A percentile compares a stretch with the other conserved stretches of the same genome.
Conservation (phyloP, 1,139 yeast genomes). For the Lodderomyces parapsilosis region DNA sequence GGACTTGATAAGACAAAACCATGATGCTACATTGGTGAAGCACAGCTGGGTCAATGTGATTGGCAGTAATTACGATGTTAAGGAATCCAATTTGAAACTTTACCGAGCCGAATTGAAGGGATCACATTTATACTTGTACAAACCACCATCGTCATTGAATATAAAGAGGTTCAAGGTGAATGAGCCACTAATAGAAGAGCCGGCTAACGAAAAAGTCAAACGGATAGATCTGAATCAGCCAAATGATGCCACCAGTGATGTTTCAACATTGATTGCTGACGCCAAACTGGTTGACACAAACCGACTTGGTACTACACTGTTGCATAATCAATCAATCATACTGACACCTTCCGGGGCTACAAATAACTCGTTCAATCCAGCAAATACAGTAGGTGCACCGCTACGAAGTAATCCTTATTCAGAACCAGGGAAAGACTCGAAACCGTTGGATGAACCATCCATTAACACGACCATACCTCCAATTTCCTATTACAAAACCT, state of each 20-base stretch:
- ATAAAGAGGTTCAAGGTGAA: constrained; percentile 42
- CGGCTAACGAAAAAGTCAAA: neutral
- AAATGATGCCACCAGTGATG: neutral
- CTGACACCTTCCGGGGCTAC: constrained; percentile 3
- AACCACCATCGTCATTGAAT: constrained; percentile 48
- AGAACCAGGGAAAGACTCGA: neutral
- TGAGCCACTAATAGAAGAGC: constrained; percentile 1
- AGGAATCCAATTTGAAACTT: constrained; percentile 42
- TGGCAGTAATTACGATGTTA: constrained; percentile 26
- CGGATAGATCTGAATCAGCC: neutral
- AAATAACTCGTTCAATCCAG: neutral
- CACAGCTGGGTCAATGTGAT: constrained; percentile 47
- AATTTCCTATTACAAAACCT: constrained; percentile 30
- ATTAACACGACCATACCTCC: constrained; percentile 16
- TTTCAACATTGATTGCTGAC: constrained; percentile 1
- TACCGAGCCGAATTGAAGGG: constrained; percentile 68
- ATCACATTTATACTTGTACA: constrained; percentile 55
- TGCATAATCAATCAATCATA: neutral
- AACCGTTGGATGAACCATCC: neutral
- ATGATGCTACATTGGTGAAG: constrained; percentile 31
- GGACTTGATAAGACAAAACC: constrained; percentile 32
- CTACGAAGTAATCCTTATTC: neutral
- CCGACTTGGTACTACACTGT: constrained; percentile 1
- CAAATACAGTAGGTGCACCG: neutral
- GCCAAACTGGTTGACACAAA: neutral